Evolutionary conservation across 2,329 filamentous ascomycete genomes (phyloP).

Genomic region (Stachybotrys chartarum): DNA sequence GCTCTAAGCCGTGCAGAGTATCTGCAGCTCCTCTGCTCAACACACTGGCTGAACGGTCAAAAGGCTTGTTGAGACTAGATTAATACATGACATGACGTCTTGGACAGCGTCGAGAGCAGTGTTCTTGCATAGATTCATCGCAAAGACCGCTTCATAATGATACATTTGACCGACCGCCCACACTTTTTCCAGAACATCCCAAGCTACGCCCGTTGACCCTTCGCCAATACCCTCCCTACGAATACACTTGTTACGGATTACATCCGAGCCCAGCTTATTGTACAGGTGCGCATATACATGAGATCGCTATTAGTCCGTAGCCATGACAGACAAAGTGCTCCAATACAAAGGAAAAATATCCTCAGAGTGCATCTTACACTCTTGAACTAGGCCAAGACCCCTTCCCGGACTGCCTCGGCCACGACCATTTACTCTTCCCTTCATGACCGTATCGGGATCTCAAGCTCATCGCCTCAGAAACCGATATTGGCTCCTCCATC

Average conservation of each 20-base stretch:
- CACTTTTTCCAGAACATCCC: background rate
- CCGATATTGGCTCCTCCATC: conserved; percentile 26
- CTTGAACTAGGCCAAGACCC: conserved; percentile 16
- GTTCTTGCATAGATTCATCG: background rate
- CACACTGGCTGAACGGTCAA: too few species aligned
- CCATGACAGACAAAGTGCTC: background rate
- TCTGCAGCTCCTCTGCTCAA: too few species aligned
- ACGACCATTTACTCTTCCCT: conserved; percentile 16
- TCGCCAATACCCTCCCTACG: background rate
- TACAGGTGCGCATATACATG: too few species aligned
- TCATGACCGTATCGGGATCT: conserved; percentile 12
- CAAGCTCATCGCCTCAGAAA: conserved; percentile 24
- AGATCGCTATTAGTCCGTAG: too few species aligned
- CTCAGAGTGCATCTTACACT: conserved; percentile 8
- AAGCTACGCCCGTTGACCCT: background rate
- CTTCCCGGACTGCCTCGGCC: conserved; percentile 13
- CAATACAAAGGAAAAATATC: conserved; percentile 2
- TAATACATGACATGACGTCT: too few species aligned
- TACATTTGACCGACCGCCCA: background rate
- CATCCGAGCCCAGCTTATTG: too few species aligned
- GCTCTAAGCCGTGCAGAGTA: too few species aligned
- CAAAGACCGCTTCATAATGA: background rate
- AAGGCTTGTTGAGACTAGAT: too few species aligned
- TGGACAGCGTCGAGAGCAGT: too few species aligned
- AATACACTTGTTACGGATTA: background rate